phyloP scores from a whole-genome alignment of 495 filamentous ascomycete genomes.

The Aspergillus campestris region DNA sequence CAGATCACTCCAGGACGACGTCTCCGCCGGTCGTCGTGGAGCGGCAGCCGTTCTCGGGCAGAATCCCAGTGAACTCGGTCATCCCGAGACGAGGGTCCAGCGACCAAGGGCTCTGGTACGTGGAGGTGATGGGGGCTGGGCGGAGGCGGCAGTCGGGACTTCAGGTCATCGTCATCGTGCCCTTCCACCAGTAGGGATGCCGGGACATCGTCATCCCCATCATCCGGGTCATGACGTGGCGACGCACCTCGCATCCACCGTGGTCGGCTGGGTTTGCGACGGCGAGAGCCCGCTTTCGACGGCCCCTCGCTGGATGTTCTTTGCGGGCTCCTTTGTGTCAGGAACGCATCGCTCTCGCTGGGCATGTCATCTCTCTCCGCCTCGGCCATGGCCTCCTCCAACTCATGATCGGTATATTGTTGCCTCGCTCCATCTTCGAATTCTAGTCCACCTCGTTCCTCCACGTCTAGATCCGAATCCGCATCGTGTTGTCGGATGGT shows the following conservation, averaged over 20 bases:
- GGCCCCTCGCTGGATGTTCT: conserved; percentile 8
- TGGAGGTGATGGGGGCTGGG: conserved; percentile 23
- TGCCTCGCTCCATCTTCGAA: conserved; percentile 59
- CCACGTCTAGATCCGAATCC: conserved; percentile 53
- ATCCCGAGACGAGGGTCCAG: conserved; percentile 43
- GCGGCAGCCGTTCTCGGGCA: conserved; percentile 50
- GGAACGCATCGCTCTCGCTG: conserved; percentile 44
- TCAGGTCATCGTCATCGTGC: conserved; percentile 28
- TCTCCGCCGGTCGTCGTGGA: conserved; percentile 17
- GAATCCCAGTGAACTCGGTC: conserved; percentile 60
- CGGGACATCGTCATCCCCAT: conserved; percentile 86
- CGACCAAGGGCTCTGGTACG: conserved; percentile 18
- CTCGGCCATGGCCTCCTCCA: conserved; percentile 57
- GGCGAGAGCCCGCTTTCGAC: conserved; percentile 15
- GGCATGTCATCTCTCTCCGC: conserved; percentile 53
- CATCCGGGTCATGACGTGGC: conserved; percentile 47
- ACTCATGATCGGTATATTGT: conserved; percentile 62
- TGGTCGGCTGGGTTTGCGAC: conserved; percentile 23
- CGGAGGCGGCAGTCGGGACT: conserved; percentile 27
- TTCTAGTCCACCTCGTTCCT: conserved; percentile 58
- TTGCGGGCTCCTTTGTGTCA: conserved; percentile 12
- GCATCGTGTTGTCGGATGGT: conserved; percentile 56
- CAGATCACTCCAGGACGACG: conserved; percentile 20
- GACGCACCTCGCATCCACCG: conserved; percentile 25
- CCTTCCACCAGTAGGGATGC: conserved; percentile 77